Conservation (phyloP, 1,284 basidiomycete species). For the Sanghuangporus baumii region DNA sequence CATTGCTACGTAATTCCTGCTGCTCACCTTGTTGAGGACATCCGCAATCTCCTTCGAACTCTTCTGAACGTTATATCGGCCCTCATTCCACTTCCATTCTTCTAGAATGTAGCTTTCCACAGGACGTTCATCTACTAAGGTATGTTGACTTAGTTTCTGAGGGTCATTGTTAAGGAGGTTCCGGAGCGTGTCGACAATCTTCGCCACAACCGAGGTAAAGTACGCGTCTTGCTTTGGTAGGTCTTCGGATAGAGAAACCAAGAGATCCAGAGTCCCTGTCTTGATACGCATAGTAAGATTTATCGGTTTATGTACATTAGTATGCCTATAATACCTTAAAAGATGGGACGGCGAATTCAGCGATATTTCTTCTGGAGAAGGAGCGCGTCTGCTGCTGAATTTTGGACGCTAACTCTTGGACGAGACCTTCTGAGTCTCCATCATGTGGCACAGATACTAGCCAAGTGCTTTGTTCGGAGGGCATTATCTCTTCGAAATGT, state of each 20-base stretch:
- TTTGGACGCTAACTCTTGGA: slow-evolving; percentile 57
- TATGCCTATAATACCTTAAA: slow-evolving; percentile 58
- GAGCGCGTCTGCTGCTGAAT: slow-evolving; percentile 50
- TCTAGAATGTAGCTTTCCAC: slow-evolving; percentile 79
- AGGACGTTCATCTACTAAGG: slow-evolving; percentile 76
- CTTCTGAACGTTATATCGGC: slow-evolving; percentile 79
- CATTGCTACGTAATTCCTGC: slow-evolving; percentile 2
- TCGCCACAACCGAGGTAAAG: slow-evolving; percentile 85
- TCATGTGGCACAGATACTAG: slow-evolving; percentile 69
- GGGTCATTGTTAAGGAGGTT: slow-evolving; percentile 89
- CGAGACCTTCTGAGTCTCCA: slow-evolving; percentile 65
- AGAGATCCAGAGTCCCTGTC: slow-evolving; percentile 91
- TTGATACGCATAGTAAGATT: slow-evolving; percentile 30
- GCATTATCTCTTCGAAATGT: slow-evolving; percentile 43
- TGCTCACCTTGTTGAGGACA: slow-evolving; percentile 68
- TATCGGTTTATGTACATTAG: background rate
- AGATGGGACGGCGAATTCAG: slow-evolving; percentile 61
- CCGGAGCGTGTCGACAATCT: slow-evolving; percentile 92
- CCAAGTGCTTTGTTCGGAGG: slow-evolving; percentile 84
- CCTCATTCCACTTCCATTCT: slow-evolving; percentile 86
- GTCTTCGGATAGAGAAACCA: slow-evolving; percentile 88
- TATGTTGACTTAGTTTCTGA: slow-evolving; percentile 76
- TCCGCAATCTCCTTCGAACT: slow-evolving; percentile 80
- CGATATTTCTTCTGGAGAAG: slow-evolving; percentile 39
- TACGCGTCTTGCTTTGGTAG: slow-evolving; percentile 89